Conservation (phyloP, 2,329 filamentous ascomycete species). For the Microascus cirrosus region DNA sequence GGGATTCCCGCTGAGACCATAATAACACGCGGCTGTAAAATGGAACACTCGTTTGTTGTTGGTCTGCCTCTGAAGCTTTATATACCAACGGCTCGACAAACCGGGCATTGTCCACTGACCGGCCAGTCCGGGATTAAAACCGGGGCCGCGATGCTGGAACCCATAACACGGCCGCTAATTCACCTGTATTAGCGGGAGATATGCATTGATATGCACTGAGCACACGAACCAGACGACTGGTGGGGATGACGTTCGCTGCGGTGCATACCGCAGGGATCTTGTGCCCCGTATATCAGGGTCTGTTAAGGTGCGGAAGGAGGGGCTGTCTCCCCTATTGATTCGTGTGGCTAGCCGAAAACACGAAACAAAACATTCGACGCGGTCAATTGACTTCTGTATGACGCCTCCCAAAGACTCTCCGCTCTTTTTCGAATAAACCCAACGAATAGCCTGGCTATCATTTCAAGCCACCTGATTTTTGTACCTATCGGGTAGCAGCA, state of each 20-base stretch:
- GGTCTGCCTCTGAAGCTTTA: background rate
- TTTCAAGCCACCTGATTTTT: background rate
- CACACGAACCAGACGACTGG: constrained; percentile 1
- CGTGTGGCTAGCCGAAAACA: background rate
- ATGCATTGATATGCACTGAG: constrained; percentile 1
- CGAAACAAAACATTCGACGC: background rate
- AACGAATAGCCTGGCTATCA: background rate
- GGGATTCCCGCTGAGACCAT: background rate
- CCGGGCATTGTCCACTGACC: background rate
- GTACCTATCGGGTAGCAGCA: background rate
- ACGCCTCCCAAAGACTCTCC: background rate
- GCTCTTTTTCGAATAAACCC: background rate
- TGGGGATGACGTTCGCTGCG: constrained; percentile 1
- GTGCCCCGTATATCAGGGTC: background rate
- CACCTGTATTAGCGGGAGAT: background rate
- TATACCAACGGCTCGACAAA: background rate
- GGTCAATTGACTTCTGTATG: background rate
- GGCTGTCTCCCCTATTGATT: background rate
- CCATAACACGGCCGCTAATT: background rate
- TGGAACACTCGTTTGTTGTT: background rate
- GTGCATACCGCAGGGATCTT: background rate
- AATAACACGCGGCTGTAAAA: background rate
- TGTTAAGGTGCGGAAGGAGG: background rate
- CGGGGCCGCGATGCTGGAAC: background rate
- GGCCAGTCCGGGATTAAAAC: background rate